A percentile compares a stretch with the other conserved stretches of the same genome.
Conservation (phyloP, 306 rosid genomes). For the Sicyos edulis region DNA sequence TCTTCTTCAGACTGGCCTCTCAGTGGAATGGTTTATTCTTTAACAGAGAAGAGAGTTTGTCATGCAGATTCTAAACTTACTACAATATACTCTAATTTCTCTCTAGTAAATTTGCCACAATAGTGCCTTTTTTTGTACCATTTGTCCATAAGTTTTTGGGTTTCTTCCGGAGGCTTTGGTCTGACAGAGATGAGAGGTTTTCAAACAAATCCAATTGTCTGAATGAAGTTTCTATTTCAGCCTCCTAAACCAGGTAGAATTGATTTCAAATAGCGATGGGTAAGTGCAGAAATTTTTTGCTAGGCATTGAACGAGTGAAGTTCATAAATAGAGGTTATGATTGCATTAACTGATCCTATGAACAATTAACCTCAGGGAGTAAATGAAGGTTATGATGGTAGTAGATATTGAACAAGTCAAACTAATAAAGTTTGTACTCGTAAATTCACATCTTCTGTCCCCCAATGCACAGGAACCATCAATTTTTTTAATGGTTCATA, state of each 20-base stretch:
- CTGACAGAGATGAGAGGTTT: neutral
- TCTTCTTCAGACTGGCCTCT: neutral
- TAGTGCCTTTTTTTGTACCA: neutral
- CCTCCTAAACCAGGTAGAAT: neutral
- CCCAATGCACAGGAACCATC: neutral
- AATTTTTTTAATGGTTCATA: neutral
- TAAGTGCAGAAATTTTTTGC: neutral
- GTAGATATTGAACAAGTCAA: constrained; percentile 2
- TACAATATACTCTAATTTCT: too few species aligned
- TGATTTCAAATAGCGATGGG: neutral
- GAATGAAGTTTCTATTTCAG: neutral
- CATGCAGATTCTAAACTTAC: neutral
- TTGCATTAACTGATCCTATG: neutral
- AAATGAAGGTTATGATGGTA: constrained; percentile 2
- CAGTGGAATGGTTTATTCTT: neutral
- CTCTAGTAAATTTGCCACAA: neutral
- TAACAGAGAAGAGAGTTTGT: neutral
- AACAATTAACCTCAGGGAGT: neutral
- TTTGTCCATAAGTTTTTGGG: neutral
- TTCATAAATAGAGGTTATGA: neutral
- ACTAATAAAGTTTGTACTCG: neutral
- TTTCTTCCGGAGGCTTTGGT: neutral
- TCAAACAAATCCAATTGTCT: neutral
- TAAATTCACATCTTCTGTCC: constrained; percentile 3
- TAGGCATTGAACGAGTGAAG: neutral